Percentiles rank a stretch among this genome's conserved stretches.
These are phyloP conservation scores for Endotrypanum monterogeii DNA, from an alignment of 208 protist genomes.

Conservation along the genomic window DNA sequence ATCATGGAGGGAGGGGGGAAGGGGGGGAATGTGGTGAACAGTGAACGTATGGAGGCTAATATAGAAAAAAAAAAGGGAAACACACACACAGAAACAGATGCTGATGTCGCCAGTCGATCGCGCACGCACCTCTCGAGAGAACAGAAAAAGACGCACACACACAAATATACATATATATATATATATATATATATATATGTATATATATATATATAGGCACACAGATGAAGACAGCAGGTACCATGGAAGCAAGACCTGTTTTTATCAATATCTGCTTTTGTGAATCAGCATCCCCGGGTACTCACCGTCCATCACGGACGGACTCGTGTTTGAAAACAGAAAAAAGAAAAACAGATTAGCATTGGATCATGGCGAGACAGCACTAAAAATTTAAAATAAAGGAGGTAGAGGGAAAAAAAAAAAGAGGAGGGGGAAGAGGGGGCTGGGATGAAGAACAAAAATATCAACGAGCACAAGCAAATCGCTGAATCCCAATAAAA, in stretches of 20 bases:
- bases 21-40: too few relatives aligned
- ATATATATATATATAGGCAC: neutral
- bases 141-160: neutral
- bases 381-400: too few relatives aligned
- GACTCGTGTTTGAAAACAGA: too few relatives aligned
- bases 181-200: neutral
- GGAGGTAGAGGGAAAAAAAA: neutral
- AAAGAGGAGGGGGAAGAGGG: neutral
- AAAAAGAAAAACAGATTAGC: too few relatives aligned
- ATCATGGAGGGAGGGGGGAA: too few relatives aligned
- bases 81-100: too few relatives aligned
- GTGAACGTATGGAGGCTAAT: neutral
- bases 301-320: too few relatives aligned
- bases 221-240: neutral
- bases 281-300: too few relatives aligned
- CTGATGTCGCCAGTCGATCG: too few relatives aligned
- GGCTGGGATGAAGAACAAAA: neutral
- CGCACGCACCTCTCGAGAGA: too few relatives aligned
- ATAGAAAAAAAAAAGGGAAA: neutral
- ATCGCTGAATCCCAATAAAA: neutral
- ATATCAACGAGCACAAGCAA: too few relatives aligned
- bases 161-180: slow-evolving; percentile 12
- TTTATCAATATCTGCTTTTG: neutral
- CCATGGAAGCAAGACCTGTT: neutral
- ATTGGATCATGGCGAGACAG: too few relatives aligned